phyloP scores from a whole-genome alignment of 2,329 filamentous ascomycete species.

The Calonectria ilicicola region DNA sequence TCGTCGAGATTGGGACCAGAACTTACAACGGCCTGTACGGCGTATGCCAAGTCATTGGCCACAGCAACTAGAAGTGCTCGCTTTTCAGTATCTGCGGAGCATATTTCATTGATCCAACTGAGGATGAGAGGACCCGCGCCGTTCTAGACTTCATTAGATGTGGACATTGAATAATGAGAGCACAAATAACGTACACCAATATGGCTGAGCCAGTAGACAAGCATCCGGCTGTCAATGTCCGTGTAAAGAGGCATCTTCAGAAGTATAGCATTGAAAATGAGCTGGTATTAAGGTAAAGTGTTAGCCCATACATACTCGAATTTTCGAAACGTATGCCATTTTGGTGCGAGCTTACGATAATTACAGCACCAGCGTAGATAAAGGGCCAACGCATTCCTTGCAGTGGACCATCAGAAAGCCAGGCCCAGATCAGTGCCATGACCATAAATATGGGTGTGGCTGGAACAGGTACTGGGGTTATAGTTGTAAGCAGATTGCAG shows the following conservation, averaged over 20 bases:
- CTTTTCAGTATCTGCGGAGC: conserved; percentile 35
- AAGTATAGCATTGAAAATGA: conserved; percentile 25
- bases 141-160: background rate
- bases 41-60: conserved; percentile 29
- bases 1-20: accelerated
- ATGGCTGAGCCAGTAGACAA: conserved; percentile 36
- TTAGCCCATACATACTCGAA: background rate
- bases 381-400: conserved; percentile 32
- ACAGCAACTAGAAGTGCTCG: conserved; percentile 31
- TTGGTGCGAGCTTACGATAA: conserved; percentile 17
- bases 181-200: conserved; percentile 30
- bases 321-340: accelerated
- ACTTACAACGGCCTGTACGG: conserved; percentile 33
- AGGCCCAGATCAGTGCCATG: conserved; percentile 31
- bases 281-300: background rate
- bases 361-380: conserved; percentile 30
- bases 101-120: conserved; percentile 40
- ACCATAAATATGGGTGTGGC: conserved; percentile 33
- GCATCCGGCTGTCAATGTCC: conserved; percentile 21
- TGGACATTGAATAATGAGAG: background rate
- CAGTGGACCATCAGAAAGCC: conserved; percentile 33
- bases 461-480: conserved; percentile 30
- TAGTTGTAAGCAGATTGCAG: background rate
- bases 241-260: conserved; percentile 32
- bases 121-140: conserved; percentile 37